phyloP scores from a whole-genome alignment of 495 filamentous ascomycete species.

The Talaromyces trachyspermus region DNA sequence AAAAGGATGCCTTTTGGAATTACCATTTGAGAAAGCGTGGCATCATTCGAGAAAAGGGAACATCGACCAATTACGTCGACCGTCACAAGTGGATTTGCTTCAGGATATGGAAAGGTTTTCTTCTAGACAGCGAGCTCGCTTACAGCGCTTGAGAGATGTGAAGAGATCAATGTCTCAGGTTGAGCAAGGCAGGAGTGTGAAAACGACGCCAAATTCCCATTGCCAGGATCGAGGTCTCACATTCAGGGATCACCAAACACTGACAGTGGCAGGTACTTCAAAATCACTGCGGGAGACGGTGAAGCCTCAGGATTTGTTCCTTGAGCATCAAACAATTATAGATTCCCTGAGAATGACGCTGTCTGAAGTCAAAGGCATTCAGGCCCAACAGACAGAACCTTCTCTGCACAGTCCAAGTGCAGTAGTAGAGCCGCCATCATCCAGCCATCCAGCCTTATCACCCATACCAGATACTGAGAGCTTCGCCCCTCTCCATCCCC shows the following conservation, averaged over 20 bases:
- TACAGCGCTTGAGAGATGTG: constrained; percentile 69
- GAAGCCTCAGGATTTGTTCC: constrained; percentile 39
- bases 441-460: background rate
- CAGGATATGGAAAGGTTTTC: constrained; percentile 57
- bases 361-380: constrained; percentile 44
- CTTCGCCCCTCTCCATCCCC: background rate
- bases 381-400: background rate
- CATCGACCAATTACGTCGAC: constrained; percentile 41
- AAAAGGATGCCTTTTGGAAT: constrained; percentile 56
- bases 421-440: background rate
- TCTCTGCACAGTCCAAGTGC: background rate
- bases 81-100: constrained; percentile 30
- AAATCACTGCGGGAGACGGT: constrained; percentile 28
- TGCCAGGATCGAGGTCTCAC: constrained; percentile 17
- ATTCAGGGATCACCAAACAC: constrained; percentile 31
- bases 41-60: constrained; percentile 47
- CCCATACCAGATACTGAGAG: constrained; percentile 2
- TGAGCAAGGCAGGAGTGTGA: constrained; percentile 11
- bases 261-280: constrained; percentile 36
- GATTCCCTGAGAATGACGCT: constrained; percentile 51
- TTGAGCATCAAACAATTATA: constrained; percentile 43
- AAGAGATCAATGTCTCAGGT: constrained; percentile 30
- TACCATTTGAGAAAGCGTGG: constrained; percentile 63
- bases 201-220: constrained; percentile 8
- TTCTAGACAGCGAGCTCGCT: constrained; percentile 50